phyloP scores from a whole-genome alignment of 768 basidiomycete species.

The Mycena amicta region DNA sequence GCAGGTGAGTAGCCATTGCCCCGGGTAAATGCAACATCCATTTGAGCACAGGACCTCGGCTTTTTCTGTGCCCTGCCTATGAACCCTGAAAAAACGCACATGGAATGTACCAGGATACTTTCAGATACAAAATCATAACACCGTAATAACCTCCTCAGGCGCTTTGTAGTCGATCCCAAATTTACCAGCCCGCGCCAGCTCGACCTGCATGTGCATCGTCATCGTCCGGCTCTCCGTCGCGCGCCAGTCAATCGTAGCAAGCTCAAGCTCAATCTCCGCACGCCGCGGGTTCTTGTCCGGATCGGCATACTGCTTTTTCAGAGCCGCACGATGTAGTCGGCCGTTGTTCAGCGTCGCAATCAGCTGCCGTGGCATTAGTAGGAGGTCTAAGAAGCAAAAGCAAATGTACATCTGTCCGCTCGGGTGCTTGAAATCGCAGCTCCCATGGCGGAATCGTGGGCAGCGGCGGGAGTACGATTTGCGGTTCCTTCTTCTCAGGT shows the following conservation, averaged over 20 bases:
- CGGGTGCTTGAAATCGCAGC: too few relatives aligned
- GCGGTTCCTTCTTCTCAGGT: background rate
- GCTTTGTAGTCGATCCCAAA: constrained; percentile 54
- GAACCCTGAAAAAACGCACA: constrained; percentile 65
- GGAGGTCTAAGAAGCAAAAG: constrained; percentile 10
- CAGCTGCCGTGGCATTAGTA: constrained; percentile 2
- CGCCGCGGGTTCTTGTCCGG: constrained; percentile 45
- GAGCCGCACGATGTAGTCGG: constrained; percentile 40
- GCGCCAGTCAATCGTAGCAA: constrained; percentile 60
- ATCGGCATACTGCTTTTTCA: constrained; percentile 42
- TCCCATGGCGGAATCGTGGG: constrained; percentile 3
- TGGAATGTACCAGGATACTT: constrained; percentile 72
- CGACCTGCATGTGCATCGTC: constrained; percentile 59
- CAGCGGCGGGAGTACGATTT: background rate
- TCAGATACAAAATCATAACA: background rate
- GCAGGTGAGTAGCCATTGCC: constrained; percentile 51
- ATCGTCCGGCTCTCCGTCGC: constrained; percentile 60
- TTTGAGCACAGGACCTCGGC: constrained; percentile 49
- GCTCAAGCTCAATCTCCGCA: constrained; percentile 63
- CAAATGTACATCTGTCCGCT: background rate
- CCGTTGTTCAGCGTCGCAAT: constrained; percentile 24
- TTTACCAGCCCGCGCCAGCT: constrained; percentile 61
- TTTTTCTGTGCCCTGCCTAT: constrained; percentile 73
- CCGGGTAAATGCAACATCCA: background rate
- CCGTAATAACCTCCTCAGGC: background rate